A percentile compares a stretch with the other conserved stretches of the same genome.
Evolutionary conservation across 306 rosid genomes (phyloP).

Genomic region (Oemleria cerasiformis): DNA sequence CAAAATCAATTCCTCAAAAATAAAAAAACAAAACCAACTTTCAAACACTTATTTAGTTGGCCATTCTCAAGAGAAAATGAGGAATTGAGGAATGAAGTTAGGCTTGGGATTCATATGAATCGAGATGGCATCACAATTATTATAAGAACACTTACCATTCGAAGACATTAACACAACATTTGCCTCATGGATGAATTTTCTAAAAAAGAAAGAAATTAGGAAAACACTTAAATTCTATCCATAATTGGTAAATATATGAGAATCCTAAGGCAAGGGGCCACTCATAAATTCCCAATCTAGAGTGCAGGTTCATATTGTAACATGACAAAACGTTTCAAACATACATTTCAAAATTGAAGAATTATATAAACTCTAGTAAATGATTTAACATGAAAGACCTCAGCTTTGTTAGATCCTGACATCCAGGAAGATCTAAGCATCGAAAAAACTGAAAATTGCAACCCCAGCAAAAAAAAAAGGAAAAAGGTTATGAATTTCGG

Average conservation of each 20-base stretch:
- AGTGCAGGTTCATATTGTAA: conserved; percentile 6
- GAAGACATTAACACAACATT: conserved; percentile 5
- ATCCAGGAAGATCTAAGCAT: conserved; percentile 16
- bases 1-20: not conserved
- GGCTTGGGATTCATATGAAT: not conserved
- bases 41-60: not conserved
- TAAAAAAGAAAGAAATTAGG: not conserved
- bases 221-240: conserved; percentile 1
- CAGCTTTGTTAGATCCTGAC: conserved; percentile 14
- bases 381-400: not conserved
- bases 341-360: conserved; percentile 11
- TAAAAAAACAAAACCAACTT: not conserved
- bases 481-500: conserved; percentile 11
- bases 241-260: conserved; percentile 14
- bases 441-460: conserved; percentile 2
- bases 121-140: not conserved
- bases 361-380: not conserved
- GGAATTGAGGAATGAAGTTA: not conserved
- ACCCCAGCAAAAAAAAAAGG: conserved; percentile 3
- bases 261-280: conserved; percentile 4
- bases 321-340: conserved; percentile 1
- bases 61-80: not conserved
- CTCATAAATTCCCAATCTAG: conserved; percentile 9
- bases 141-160: not conserved
- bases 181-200: conserved; percentile 8